Base-by-base conservation (phyloP, 495 filamentous ascomycete species). In the Cairneyella variabilis region DNA sequence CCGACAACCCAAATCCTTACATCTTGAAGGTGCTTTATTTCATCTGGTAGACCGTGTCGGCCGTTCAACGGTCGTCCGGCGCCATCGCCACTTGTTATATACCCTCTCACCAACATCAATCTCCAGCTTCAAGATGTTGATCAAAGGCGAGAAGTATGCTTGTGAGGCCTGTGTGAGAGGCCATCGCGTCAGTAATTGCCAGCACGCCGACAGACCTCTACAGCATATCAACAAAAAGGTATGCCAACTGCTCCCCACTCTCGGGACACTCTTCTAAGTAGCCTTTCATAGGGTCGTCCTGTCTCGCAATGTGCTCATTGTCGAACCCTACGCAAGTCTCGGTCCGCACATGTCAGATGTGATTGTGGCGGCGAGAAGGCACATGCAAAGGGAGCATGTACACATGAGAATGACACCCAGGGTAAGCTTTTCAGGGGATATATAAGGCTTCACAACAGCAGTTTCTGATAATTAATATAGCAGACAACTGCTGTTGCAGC, bases 301-400 rank as follows among this genome's bases (percentile, higher is more conserved):
- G 92, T 97, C 64, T 95, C 92, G 69, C 93, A 99, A 86, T 99
- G 93, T 71, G 79, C 88, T 63, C 93, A 97, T 75, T 99, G 93
- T 72, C 91, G 93, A 71, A 82, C 86, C 59, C 88, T 95, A 76
- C 91, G 93, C 80, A 97, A 97, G 79, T 93, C 91, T 69, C 89
- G 95, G 57, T 86, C 93, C 57, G 87, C 91, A 54, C 93, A 99
- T 73, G 83, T 91, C 61, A 92, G 91, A 73, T 99, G 93, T 77
- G 92, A 97, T 69, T 99, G 93, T 73, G 91, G 90, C 69, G 91
- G 90, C 68, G 91, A 93, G 70, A 95, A 92, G 82, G 79, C 74
- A 64, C 83, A 76, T 76, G 68, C 66, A 42, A 78, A 81, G 66
- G 74, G 76, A 45, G 67, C 76, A 68, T 90, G 87, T 71, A 73